Conservation (phyloP, 352 stramenopile species). For the Phytophthora idaei region DNA sequence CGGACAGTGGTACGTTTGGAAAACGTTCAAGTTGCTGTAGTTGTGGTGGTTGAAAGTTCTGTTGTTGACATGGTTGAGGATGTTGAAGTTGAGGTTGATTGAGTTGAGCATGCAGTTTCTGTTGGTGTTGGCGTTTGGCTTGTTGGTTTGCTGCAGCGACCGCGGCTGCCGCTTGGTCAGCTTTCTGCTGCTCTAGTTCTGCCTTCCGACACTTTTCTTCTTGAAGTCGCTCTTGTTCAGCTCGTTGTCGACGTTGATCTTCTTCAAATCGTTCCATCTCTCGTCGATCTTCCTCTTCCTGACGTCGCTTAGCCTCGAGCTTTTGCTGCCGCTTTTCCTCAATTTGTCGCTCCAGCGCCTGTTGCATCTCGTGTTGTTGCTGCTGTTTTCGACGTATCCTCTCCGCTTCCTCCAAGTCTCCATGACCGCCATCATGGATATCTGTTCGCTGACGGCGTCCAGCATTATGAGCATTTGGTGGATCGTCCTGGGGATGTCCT, state of each 20-base stretch:
- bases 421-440: constrained; percentile 28
- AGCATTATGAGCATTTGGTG: constrained; percentile 11
- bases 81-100: constrained; percentile 17
- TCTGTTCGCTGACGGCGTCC: constrained; percentile 34
- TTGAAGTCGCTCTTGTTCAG: constrained; percentile 49
- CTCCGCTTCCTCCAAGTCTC: constrained; percentile 21
- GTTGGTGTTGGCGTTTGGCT: constrained; percentile 44
- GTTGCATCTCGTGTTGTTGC: constrained; percentile 57
- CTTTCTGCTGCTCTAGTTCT: constrained; percentile 47
- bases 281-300: constrained; percentile 64
- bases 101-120: constrained; percentile 26
- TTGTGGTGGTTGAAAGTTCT: neutral
- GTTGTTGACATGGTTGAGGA: constrained; percentile 17
- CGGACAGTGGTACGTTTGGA: constrained; percentile 4
- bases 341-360: constrained; percentile 56
- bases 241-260: constrained; percentile 49
- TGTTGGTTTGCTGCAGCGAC: constrained; percentile 44
- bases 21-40: constrained; percentile 9
- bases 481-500: constrained; percentile 4
- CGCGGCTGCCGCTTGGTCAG: constrained; percentile 40
- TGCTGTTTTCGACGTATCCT: constrained; percentile 41
- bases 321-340: constrained; percentile 73
- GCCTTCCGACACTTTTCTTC: constrained; percentile 58
- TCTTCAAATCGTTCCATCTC: constrained; percentile 60
- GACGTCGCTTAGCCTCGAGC: constrained; percentile 51